A percentile compares a stretch with the other conserved stretches of the same genome.
Conservation (phyloP, 192 early-diverging fungal species). For the Entomortierella chlamydospora region DNA sequence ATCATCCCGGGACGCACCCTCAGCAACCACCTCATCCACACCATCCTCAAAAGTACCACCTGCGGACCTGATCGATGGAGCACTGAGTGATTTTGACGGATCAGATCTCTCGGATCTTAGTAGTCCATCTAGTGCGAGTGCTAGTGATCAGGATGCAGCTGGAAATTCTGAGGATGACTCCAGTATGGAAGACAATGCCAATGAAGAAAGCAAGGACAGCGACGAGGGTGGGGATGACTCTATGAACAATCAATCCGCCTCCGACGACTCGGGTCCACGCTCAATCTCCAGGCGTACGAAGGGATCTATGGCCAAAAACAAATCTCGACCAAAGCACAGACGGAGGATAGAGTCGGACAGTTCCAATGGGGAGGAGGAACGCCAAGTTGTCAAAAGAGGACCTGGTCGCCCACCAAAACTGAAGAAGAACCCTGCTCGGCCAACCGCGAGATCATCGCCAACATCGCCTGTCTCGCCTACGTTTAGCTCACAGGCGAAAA, state of each 20-base stretch:
- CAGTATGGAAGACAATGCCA: slow-evolving; percentile 17
- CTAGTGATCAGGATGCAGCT: slow-evolving; percentile 21
- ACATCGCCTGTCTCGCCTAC: slow-evolving; percentile 11
- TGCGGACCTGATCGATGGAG: slow-evolving; percentile 25
- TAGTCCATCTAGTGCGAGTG: slow-evolving; percentile 39
- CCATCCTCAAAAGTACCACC: not conserved
- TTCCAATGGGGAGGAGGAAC: slow-evolving; percentile 24
- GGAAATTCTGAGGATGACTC: slow-evolving; percentile 7
- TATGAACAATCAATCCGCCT: slow-evolving; percentile 8
- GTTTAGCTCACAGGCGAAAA: not conserved
- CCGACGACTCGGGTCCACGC: slow-evolving; percentile 23
- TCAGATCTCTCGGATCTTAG: slow-evolving; percentile 49
- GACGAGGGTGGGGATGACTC: slow-evolving; percentile 10
- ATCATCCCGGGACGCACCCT: not conserved
- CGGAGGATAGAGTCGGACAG: slow-evolving; percentile 46
- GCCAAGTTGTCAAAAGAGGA: slow-evolving; percentile 5
- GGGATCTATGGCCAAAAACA: not conserved
- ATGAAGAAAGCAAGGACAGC: slow-evolving; percentile 9
- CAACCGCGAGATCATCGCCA: slow-evolving; percentile 4
- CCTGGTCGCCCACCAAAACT: slow-evolving; percentile 43
- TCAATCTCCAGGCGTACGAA: slow-evolving; percentile 10
- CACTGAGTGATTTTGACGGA: slow-evolving; percentile 46
- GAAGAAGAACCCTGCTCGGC: slow-evolving; percentile 6
- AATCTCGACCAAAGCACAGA: slow-evolving; percentile 15
- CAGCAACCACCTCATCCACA: not conserved